Evolutionary conservation across 2,329 filamentous ascomycete species (phyloP).

Genomic region (Cladophialophora psammophila): DNA sequence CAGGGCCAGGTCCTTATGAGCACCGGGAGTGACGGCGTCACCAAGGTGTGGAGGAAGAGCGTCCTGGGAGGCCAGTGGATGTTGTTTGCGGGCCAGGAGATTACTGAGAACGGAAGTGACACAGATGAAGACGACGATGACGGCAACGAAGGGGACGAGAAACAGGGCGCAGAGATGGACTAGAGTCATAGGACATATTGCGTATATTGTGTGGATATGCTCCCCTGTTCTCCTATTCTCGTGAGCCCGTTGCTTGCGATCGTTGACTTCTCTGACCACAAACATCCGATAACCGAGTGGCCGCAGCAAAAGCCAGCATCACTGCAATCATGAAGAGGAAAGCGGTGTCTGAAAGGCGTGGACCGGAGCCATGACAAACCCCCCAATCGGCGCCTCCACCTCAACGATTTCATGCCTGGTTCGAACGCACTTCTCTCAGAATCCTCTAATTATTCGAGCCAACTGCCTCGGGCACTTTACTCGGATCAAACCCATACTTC

Average conservation of each 20-base stretch:
- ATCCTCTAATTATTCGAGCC: constrained; percentile 31
- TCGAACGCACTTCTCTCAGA: not conserved
- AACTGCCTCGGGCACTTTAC: constrained; percentile 69
- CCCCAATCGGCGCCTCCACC: not conserved
- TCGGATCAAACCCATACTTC: constrained; percentile 71
- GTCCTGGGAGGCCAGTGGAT: constrained; percentile 32
- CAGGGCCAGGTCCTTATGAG: constrained; percentile 39
- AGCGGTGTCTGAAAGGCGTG: not conserved
- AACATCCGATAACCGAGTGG: not conserved
- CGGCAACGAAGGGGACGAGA: not conserved
- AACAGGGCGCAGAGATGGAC: not conserved
- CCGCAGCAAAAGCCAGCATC: not conserved
- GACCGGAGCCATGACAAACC: not conserved
- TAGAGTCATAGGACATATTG: not conserved
- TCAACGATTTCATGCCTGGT: not conserved
- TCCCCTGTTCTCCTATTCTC: not conserved
- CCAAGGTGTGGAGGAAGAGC: constrained; percentile 35
- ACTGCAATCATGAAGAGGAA: not conserved
- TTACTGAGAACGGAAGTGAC: constrained; percentile 15
- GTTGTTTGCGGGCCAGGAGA: constrained; percentile 36
- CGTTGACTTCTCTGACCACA: not conserved
- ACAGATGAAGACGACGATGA: constrained; percentile 10
- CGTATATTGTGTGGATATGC: not conserved
- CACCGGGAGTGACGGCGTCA: constrained; percentile 36
- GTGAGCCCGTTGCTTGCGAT: not conserved